phyloP scores from a whole-genome alignment of 2,329 filamentous ascomycete species.

The Pseudocercospora ulei region DNA sequence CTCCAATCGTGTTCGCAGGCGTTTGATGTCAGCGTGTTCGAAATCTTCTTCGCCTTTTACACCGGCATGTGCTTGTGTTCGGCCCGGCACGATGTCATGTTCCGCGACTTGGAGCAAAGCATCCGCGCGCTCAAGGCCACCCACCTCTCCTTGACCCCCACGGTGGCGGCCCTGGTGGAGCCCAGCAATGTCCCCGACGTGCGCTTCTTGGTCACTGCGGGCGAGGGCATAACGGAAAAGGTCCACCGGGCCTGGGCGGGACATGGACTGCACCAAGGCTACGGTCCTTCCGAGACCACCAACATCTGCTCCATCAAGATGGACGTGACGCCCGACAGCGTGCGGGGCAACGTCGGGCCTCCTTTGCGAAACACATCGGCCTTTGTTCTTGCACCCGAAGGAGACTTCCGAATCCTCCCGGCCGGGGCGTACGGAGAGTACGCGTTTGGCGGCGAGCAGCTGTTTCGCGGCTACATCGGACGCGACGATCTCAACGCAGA shows the following conservation, averaged over 20 bases:
- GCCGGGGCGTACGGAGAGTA: constrained; percentile 68
- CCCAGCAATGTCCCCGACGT: constrained; percentile 60
- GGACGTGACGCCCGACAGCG: constrained; percentile 49
- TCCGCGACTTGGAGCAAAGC: constrained; percentile 58
- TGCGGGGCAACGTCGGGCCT: constrained; percentile 65
- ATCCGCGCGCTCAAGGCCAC: constrained; percentile 58
- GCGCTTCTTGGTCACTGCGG: constrained; percentile 67
- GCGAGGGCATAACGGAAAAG: constrained; percentile 65
- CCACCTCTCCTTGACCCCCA: constrained; percentile 77
- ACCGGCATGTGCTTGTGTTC: constrained; percentile 70
- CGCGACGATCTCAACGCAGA: constrained; percentile 51
- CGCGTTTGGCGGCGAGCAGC: constrained; percentile 77
- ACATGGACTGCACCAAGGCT: constrained; percentile 63
- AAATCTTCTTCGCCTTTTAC: constrained; percentile 78
- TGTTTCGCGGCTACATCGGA: constrained; percentile 63
- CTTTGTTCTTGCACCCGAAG: constrained; percentile 48
- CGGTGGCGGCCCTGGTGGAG: constrained; percentile 65
- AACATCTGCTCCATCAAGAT: constrained; percentile 72
- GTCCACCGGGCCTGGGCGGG: constrained; percentile 61
- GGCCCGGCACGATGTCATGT: constrained; percentile 62
- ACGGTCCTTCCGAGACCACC: constrained; percentile 76
- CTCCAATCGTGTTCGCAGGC: constrained; percentile 75
- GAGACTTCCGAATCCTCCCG: constrained; percentile 49
- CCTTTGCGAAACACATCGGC: constrained; percentile 66
- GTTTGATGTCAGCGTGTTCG: constrained; percentile 81